phyloP scores from a whole-genome alignment of 768 basidiomycete species.

The Calocera cornea region DNA sequence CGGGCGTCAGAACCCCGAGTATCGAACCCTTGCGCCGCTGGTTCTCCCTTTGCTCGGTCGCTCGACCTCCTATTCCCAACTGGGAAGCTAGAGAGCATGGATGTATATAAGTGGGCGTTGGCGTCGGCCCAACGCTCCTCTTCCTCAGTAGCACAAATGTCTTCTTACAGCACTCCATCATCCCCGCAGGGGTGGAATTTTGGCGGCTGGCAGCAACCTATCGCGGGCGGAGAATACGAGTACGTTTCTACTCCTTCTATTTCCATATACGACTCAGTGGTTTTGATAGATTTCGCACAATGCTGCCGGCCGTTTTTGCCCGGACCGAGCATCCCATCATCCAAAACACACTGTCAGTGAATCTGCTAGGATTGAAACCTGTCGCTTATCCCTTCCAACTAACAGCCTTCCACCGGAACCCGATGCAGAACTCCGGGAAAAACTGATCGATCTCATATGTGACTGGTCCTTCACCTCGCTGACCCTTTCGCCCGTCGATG shows the following conservation, averaged over 20 bases:
- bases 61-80: neutral
- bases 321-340: neutral
- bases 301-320: neutral
- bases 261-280: neutral
- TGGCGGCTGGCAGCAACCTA: neutral
- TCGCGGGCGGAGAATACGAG: neutral
- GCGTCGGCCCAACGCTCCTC: neutral
- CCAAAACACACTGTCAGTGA: neutral
- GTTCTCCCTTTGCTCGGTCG: neutral
- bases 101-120: neutral
- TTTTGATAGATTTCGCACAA: neutral
- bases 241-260: neutral
- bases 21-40: neutral
- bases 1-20: neutral
- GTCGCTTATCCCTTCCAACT: neutral
- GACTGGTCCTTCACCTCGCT: neutral
- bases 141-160: neutral
- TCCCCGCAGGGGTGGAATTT: neutral
- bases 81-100: neutral
- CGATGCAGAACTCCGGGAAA: neutral
- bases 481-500: conserved; percentile 30
- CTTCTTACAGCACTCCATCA: neutral
- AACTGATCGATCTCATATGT: neutral
- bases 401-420: neutral
- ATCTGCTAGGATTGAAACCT: neutral